Base-by-base conservation (phyloP, 768 basidiomycete species). In the Leccinum longicurvipes region DNA sequence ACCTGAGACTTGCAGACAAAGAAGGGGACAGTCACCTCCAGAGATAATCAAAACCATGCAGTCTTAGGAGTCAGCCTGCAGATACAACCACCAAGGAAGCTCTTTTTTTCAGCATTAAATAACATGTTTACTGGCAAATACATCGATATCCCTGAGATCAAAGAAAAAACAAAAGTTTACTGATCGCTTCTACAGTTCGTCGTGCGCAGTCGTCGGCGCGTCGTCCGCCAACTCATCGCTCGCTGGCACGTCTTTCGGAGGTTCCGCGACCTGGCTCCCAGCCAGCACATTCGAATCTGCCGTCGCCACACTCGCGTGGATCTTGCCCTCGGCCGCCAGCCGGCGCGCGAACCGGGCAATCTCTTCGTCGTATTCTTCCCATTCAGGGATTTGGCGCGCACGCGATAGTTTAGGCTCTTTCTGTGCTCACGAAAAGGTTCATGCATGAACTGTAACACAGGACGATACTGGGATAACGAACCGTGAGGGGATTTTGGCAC, bases 401-500 rank as follows among this genome's bases (percentile, higher is more conserved):
- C 97, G 84, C 4, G 86, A 82, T 6, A 98, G 80, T 70, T 98
- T 99, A 6, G 95, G 95, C 67, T 98, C 97, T 86, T 98, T 97
- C 91, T 97, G 75, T 67, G 53, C 28, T 41, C 51, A 3, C 4
- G 10, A 39, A 21, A 58, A 12, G 15, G 58, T 42, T 15, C 29
- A 25, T 60, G 24, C 60, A 19, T 41, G 31, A 45, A 44, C n/a
- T 29, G 34, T 21, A 4, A 11, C 19, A 47, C 24, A 29, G 9
- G 4, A 6, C n/a, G 8, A 31, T 24, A 6, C 5, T 8, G 2
- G 11, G 1, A 15, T 11, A 25, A 76, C 84, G 57, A 51, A 94
- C 93, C 47, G 95, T 98, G 50, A 97, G 77, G 6, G 95, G 95
- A 65, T 98, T 97, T 72, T 97, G 94, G 70, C 96, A 98, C 5